These are phyloP conservation scores for Zygnema cylindricum DNA, from an alignment of 139 green algal genomes.

Conservation along the genomic window DNA sequence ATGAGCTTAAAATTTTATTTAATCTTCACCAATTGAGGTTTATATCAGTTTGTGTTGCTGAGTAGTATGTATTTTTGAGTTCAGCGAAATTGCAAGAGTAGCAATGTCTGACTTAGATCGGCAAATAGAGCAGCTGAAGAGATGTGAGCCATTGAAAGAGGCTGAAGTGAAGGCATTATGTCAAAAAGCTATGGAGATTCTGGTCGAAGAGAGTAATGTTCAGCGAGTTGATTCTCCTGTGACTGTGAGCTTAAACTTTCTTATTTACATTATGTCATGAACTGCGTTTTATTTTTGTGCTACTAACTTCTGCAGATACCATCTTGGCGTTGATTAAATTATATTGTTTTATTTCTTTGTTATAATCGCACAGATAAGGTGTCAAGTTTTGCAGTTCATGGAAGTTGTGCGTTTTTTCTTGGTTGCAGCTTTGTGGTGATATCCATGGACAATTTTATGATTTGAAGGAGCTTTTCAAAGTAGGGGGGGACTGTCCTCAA, in stretches of 20 bases:
- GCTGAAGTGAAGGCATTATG: constrained; percentile 93
- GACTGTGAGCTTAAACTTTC: too few species aligned
- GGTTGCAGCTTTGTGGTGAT: constrained; percentile 83
- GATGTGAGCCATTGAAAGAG: constrained; percentile 93
- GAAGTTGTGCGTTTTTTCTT: too few species aligned
- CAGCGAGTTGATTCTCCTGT: constrained; percentile 94
- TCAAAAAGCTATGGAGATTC: constrained; percentile 88
- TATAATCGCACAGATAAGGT: constrained; percentile 13
- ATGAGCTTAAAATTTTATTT: too few species aligned
- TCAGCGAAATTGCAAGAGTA: too few species aligned
- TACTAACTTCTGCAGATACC: neutral
- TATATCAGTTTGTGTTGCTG: too few species aligned
- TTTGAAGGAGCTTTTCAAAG: constrained; percentile 96
- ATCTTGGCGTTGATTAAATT: neutral
- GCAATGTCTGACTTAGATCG: constrained; percentile 77
- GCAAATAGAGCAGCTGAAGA: constrained; percentile 94
- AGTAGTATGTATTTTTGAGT: too few species aligned
- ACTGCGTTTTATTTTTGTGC: neutral
- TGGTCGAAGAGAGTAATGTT: constrained; percentile 98
- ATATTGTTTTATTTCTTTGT: constrained; percentile 4
- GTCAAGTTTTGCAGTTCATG: too few species aligned
- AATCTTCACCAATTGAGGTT: too few species aligned
- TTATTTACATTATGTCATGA: too few species aligned
- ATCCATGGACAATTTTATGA: constrained; percentile 98
- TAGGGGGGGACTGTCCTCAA: constrained; percentile 94